Evolutionary conservation across 371 early-diverging fungal species (phyloP).

Genomic region (Fennellomyces sp.): DNA sequence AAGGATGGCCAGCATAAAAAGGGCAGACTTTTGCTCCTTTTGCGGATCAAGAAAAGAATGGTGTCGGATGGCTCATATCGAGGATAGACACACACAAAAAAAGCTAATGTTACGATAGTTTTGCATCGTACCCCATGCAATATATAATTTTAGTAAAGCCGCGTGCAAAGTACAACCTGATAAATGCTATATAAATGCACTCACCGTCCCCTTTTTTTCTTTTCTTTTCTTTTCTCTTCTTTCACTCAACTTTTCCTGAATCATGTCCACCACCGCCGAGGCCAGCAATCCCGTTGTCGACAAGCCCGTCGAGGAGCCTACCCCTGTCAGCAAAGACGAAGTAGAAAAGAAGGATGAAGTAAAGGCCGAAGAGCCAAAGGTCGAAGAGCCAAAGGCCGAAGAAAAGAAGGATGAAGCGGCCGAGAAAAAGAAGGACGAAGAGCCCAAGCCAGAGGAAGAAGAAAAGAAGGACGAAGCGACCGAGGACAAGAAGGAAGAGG

Average conservation of each 20-base stretch:
- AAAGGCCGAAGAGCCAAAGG: neutral
- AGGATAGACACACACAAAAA: neutral
- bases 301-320: neutral
- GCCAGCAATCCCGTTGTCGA: neutral
- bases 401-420: neutral
- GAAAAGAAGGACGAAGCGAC: constrained; percentile 4
- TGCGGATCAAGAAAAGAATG: too few species aligned
- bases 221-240: neutral
- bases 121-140: neutral
- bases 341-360: too few species aligned
- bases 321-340: neutral
- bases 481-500: too few species aligned
- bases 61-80: neutral
- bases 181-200: neutral
- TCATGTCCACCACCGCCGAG: neutral
- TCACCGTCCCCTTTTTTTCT: neutral
- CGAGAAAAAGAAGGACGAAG: neutral
- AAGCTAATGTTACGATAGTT: neutral
- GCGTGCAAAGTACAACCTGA: constrained; percentile 4
- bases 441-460: neutral
- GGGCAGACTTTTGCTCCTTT: too few species aligned
- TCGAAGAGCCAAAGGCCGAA: too few species aligned
- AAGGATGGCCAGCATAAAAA: too few species aligned
- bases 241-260: neutral
- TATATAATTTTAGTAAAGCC: constrained; percentile 4